Conservation (phyloP, 495 filamentous ascomycete genomes). For the Cercophora samala region DNA sequence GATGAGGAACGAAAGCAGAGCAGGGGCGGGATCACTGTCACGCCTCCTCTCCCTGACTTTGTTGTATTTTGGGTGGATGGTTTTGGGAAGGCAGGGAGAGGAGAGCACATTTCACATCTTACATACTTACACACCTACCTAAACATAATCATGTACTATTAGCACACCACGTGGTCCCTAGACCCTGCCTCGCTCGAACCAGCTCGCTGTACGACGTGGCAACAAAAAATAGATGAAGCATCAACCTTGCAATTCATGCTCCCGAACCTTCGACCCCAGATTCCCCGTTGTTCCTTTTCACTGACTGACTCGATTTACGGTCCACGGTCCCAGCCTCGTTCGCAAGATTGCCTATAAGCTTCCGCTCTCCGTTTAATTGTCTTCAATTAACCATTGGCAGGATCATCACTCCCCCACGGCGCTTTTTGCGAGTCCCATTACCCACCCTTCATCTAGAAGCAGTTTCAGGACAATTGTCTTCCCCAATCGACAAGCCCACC, state of each 20-base stretch:
- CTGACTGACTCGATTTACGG: too few relatives aligned
- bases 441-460: conserved; percentile 20
- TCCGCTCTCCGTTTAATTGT: neutral
- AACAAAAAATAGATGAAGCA: neutral
- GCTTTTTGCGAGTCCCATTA: neutral
- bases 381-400: neutral
- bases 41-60: neutral
- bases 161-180: neutral
- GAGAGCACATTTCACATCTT: conserved; percentile 8
- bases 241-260: neutral
- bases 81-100: conserved; percentile 2
- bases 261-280: neutral
- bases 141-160: conserved; percentile 9
- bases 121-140: conserved; percentile 9
- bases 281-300: neutral
- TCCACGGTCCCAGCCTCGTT: too few relatives aligned
- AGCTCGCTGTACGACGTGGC: neutral
- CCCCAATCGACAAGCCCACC: conserved; percentile 6
- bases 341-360: neutral
- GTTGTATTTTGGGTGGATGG: neutral
- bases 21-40: neutral
- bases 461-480: conserved; percentile 27
- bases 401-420: neutral
- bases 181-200: neutral
- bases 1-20: conserved; percentile 8